Percentiles rank a stretch among this genome's conserved stretches.
These are phyloP conservation scores for Vaccinium macrocarpon DNA, from an alignment of 148 eudicot genomes.

Conservation along the genomic window DNA sequence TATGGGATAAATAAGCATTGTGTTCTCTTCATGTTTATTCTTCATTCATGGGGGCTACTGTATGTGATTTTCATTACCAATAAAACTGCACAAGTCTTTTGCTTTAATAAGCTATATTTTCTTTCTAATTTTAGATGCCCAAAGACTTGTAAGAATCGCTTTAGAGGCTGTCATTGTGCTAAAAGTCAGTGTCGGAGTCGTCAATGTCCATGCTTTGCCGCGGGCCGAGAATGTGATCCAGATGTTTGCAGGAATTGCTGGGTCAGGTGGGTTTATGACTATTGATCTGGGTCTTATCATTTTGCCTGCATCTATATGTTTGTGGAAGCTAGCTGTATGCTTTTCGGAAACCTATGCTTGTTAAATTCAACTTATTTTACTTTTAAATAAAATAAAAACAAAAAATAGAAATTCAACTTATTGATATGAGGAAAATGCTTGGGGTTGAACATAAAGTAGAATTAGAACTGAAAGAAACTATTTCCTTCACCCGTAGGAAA, in stretches of 20 bases:
- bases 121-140: slow-evolving; percentile 58
- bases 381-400: too few species aligned
- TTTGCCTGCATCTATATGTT: background rate
- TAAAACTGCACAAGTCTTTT: background rate
- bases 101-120: slow-evolving; percentile 7
- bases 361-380: background rate
- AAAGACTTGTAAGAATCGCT: slow-evolving; percentile 88
- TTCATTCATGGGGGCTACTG: background rate
- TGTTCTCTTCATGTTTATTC: background rate
- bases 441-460: background rate
- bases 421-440: background rate
- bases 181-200: slow-evolving; percentile 99
- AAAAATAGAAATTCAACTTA: background rate
- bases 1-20: background rate
- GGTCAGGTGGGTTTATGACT: slow-evolving; percentile 63
- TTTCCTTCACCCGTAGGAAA: background rate
- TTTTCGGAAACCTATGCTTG: background rate
- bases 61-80: background rate
- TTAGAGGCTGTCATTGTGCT: slow-evolving; percentile 98
- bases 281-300: background rate
- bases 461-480: background rate
- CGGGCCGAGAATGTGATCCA: slow-evolving; percentile 98
- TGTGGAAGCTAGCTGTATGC: slow-evolving; percentile 1
- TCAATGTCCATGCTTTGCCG: slow-evolving; percentile 99
- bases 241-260: slow-evolving; percentile 99